Evolutionary conservation across 83 land plant genomes (phyloP), one percentile per base, ranked within the genome.

Genomic region (Larix sibirica): DNA sequence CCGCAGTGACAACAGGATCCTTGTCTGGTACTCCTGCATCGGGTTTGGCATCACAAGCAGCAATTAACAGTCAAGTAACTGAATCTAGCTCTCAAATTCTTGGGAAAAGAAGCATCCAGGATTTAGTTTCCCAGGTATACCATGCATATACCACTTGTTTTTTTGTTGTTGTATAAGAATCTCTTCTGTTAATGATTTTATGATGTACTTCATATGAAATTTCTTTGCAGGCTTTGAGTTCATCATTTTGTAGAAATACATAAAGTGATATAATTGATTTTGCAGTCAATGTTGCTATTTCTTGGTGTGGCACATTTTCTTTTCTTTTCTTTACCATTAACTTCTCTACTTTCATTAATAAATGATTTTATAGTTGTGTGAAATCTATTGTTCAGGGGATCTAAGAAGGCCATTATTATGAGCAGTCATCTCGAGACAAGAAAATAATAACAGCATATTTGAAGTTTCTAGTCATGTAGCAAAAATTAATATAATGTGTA

Each of bases 101-200:
- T 65, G 94, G 94, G 24, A 92, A 92, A 86, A 83, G 93, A 81
- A 90, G 86, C 56, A 92, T 92, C 66, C 93, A 89, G 40, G 94
- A 92, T 85, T 67, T 92, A 21, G 94, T 92, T 80, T 81, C 93
- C 23, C 94, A 90, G 93, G 94, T 92, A 6, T 16, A 56, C 9
- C 26, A 33, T 40, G 13, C 26, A 23, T 18, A 24, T n/a, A 1
- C 7, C 44, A 4, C 20, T 28, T 74, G 36, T 31, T 24, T 75
- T 75, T 31, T 16, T 23, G 13, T 31, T 47, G 23, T 6, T 47
- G n/a, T 71, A 40, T 5, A 70, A 38, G 76, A 20, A 40, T 20
- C 12, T 12, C 14, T 66, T 66, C 4, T 33, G 38, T 69, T 33
- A 13, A 38, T 69, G 21, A 33, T 33, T 69, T 26, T 38, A 3